phyloP scores from a whole-genome alignment of 1,284 basidiomycete species.

The Tylopilus sp. region DNA sequence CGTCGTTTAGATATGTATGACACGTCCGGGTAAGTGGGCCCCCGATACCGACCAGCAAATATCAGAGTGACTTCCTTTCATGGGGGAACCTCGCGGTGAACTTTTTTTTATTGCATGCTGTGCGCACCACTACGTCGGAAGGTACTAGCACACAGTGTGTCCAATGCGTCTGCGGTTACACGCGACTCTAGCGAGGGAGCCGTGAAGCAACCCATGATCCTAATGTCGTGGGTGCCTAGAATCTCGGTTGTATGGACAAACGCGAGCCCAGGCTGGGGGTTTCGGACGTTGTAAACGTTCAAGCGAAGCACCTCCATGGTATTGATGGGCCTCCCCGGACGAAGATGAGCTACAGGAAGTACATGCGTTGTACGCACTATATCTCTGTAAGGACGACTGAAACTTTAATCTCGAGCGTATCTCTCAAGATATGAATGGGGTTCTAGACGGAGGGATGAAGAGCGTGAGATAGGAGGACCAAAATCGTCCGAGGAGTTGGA shows the following conservation, averaged over 20 bases:
- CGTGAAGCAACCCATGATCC: slow-evolving; percentile 2
- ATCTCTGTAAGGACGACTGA: slow-evolving; percentile 4
- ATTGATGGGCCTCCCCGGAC: slow-evolving; percentile 2
- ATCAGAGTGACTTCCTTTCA: background rate
- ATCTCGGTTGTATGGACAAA: slow-evolving; percentile 1
- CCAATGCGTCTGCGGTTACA: slow-evolving; percentile 3
- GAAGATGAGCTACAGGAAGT: slow-evolving; percentile 7
- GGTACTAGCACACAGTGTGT: background rate
- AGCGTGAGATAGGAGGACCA: slow-evolving; percentile 6
- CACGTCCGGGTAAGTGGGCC: background rate
- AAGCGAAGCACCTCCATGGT: too few species aligned
- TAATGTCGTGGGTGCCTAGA: background rate
- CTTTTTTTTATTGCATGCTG: background rate
- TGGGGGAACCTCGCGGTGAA: slow-evolving; percentile 2
- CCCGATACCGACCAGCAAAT: background rate
- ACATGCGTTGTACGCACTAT: slow-evolving; percentile 16
- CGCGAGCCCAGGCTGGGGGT: slow-evolving; percentile 9
- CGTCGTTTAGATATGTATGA: background rate
- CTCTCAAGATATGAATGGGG: slow-evolving; percentile 17
- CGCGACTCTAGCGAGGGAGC: background rate
- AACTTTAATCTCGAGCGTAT: slow-evolving; percentile 26
- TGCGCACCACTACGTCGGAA: background rate
- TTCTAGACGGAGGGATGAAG: background rate
- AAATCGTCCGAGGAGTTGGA: slow-evolving; percentile 28
- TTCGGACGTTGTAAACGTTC: background rate